These are phyloP conservation scores for Agrocybe praecox DNA, from an alignment of 768 basidiomycete genomes.

Conservation along the genomic window DNA sequence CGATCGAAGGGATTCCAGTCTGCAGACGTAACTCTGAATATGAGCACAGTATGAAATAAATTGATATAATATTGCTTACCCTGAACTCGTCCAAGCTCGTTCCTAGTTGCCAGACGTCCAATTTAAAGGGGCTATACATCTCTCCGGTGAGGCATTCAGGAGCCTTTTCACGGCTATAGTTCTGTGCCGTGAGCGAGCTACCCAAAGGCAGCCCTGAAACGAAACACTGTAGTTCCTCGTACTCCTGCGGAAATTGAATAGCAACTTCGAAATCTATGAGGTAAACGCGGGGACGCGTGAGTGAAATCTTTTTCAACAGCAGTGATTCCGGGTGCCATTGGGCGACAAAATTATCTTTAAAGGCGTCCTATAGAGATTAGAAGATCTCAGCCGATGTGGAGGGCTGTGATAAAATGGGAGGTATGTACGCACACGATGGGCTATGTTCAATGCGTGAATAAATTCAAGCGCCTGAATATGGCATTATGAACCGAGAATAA, in stretches of 20 bases:
- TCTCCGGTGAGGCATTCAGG: slow-evolving; percentile 22
- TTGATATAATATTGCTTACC: not conserved
- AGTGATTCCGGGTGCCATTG: slow-evolving; percentile 33
- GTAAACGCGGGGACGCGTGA: slow-evolving; percentile 27
- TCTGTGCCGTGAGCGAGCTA: slow-evolving; percentile 16
- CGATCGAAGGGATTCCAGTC: no score
- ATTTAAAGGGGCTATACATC: slow-evolving; percentile 27
- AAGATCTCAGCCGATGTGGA: not conserved
- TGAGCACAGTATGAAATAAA: no score
- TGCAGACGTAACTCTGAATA: no score
- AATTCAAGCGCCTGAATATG: slow-evolving; percentile 20
- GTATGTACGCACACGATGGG: slow-evolving; percentile 25
- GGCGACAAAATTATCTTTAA: slow-evolving; percentile 30
- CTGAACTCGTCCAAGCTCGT: slow-evolving; percentile 9
- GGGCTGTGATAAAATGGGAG: no score
- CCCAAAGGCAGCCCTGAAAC: slow-evolving; percentile 19
- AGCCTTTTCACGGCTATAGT: slow-evolving; percentile 21
- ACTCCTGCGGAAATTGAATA: slow-evolving; percentile 24
- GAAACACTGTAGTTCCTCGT: slow-evolving; percentile 14
- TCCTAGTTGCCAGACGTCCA: slow-evolving; percentile 31
- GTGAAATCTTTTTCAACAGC: slow-evolving; percentile 4
- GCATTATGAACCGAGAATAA: not conserved
- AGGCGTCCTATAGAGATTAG: slow-evolving; percentile 24
- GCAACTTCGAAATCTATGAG: slow-evolving; percentile 34
- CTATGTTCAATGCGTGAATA: slow-evolving; percentile 22